These are phyloP conservation scores for Larix kaempferi DNA, from an alignment of 75 land plant species.

Conservation along the genomic window DNA sequence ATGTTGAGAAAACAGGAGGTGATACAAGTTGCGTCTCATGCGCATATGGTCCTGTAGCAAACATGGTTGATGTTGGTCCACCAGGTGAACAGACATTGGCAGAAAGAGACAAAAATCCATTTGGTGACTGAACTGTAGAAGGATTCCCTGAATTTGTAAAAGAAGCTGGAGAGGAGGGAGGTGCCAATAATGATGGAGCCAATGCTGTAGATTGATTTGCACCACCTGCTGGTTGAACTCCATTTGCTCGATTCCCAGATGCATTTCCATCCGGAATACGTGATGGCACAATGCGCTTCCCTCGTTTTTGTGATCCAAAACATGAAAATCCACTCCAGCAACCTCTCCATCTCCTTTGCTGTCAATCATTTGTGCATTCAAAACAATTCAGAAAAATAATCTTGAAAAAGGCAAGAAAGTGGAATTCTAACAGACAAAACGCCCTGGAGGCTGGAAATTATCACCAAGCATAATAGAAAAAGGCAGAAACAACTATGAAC, in stretches of 20 bases:
- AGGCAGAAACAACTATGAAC: too few relatives aligned
- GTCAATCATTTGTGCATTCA: neutral
- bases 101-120: constrained; percentile 57
- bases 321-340: constrained; percentile 66
- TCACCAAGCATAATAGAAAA: too few relatives aligned
- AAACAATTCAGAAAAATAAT: neutral
- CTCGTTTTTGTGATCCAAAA: constrained; percentile 68
- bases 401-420: too few relatives aligned
- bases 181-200: constrained; percentile 57
- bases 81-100: constrained; percentile 72
- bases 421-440: too few relatives aligned
- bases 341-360: constrained; percentile 64
- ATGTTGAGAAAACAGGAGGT: constrained; percentile 93
- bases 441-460: too few relatives aligned
- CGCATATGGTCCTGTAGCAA: constrained; percentile 90
- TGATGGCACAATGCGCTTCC: constrained; percentile 76
- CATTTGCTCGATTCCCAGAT: constrained; percentile 44
- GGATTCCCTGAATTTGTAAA: constrained; percentile 75
- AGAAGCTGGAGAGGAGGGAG: constrained; percentile 87
- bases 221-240: constrained; percentile 46
- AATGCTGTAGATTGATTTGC: constrained; percentile 42
- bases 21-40: constrained; percentile 87
- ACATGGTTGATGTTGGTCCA: constrained; percentile 79
- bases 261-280: constrained; percentile 56
- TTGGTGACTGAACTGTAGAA: constrained; percentile 85